Conservation (phyloP, 1,284 basidiomycete genomes). For the Mycena citricolor region DNA sequence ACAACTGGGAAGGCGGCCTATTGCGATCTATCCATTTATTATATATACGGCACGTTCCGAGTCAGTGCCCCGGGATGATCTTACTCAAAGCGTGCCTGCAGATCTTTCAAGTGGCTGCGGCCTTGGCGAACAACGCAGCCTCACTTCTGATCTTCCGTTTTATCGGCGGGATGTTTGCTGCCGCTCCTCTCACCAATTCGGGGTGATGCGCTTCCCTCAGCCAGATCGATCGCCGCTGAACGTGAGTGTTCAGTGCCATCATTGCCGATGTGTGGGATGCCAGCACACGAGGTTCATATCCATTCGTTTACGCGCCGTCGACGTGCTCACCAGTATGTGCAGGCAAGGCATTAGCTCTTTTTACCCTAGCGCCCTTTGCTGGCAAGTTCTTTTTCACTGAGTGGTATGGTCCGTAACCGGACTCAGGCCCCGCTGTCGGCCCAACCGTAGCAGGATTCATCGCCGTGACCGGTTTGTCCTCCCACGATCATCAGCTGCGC, state of each 20-base stretch:
- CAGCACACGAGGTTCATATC: slow-evolving; percentile 46
- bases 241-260: slow-evolving; percentile 45
- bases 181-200: slow-evolving; percentile 47
- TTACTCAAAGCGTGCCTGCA: too few relatives aligned
- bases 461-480: slow-evolving; percentile 47
- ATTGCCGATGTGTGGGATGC: slow-evolving; percentile 72
- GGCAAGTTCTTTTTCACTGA: slow-evolving; percentile 33
- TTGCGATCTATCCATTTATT: slow-evolving; percentile 69
- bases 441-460: slow-evolving; percentile 67
- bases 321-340: neutral
- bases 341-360: slow-evolving; percentile 66
- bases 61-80: neutral
- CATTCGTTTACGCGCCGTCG: too few relatives aligned
- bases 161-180: slow-evolving; percentile 61
- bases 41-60: slow-evolving; percentile 51
- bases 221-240: slow-evolving; percentile 5
- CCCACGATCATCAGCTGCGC: too few relatives aligned
- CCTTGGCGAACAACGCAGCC: slow-evolving; percentile 59
- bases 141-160: slow-evolving; percentile 69
- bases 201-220: slow-evolving; percentile 34
- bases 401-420: neutral
- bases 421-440: slow-evolving; percentile 41
- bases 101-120: slow-evolving; percentile 61
- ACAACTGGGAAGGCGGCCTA: slow-evolving; percentile 56
- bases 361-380: slow-evolving; percentile 76